These are phyloP conservation scores for Pestalotiopsis sp. DNA, from an alignment of 2,329 filamentous ascomycete species.

Conservation along the genomic window DNA sequence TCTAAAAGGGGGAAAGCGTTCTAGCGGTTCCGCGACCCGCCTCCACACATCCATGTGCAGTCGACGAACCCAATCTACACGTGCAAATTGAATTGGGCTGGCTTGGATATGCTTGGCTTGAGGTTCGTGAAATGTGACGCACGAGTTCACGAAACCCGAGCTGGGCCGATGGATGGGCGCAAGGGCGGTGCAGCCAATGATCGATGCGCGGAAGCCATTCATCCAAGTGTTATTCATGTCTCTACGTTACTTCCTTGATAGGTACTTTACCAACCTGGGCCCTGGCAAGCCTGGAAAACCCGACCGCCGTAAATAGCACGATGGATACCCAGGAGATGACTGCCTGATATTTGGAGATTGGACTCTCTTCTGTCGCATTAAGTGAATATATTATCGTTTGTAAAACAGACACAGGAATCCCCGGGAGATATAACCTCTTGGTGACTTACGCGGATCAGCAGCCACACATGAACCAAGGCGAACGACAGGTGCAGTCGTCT, in stretches of 20 bases:
- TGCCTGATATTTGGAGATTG: not conserved
- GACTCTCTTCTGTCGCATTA: not conserved
- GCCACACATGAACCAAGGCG: not conserved
- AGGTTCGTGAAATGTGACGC: too few relatives aligned
- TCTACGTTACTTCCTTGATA: not conserved
- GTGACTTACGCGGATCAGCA: not conserved
- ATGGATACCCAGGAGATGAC: not conserved
- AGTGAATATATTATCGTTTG: not conserved
- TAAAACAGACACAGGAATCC: not conserved
- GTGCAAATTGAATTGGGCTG: not conserved
- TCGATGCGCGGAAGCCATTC: too few relatives aligned
- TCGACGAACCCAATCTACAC: not conserved
- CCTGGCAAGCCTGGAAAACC: not conserved
- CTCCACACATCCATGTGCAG: not conserved
- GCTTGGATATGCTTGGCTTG: too few relatives aligned
- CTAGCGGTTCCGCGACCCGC: not conserved
- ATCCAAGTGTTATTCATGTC: too few relatives aligned
- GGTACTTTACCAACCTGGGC: not conserved
- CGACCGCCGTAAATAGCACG: not conserved
- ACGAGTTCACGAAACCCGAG: not conserved
- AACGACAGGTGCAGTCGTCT: not conserved
- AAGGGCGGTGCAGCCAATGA: too few relatives aligned
- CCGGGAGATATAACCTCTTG: not conserved
- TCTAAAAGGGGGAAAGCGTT: constrained; percentile 3
- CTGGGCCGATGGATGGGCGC: not conserved